Evolutionary conservation across 2,329 filamentous ascomycete genomes (phyloP), one percentile per base, ranked within the genome.

Genomic region (Penicillium sp.): DNA sequence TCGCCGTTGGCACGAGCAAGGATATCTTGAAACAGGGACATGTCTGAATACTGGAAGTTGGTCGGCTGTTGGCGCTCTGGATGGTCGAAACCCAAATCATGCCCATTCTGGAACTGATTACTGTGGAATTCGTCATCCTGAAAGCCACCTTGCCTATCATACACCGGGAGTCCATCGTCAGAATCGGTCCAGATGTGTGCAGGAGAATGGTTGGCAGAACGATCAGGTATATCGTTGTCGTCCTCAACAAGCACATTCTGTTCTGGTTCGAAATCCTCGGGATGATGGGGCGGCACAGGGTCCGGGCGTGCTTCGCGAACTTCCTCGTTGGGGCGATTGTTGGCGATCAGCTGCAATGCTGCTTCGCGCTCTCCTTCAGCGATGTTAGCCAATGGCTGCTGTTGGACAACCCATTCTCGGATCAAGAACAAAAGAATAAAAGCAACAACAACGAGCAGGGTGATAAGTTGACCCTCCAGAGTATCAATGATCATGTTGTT

Each of bases 371-470:
- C 79, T 10, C 72, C 75, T 65, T 77, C 89, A 0, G 87, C 89
- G 81, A 95, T 89, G 70, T 96, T 96, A 68, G 95, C 89, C 65
- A 93, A 89, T 5, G 94, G 95, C 73, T 99, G 95, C 75, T 99
- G 95, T 75, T 99, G 95, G 10, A 99, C 93, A 54, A 99, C 95
- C 85, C 97, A 99, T 79, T 99, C 95, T 51, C 96, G 84, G 51
- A 99, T 97, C 4, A 99, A 80, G 68, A 99, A 99, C 45, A 99
- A 88, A n/a, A 99, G 81, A 61, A 99, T 97, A 76, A 98, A 99
- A 60, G 90, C 93, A 48, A 97, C 85, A 7, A 99, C 94, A 54
- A 98, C 92, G 11, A 96, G 80, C 6, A 97, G 80, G 0, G 94
- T 99, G 68, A 99, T 97, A 52, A 98, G 86, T 73, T 97, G 93